phyloP scores from a whole-genome alignment of 148 eudicot genomes.

The Silene conica region DNA sequence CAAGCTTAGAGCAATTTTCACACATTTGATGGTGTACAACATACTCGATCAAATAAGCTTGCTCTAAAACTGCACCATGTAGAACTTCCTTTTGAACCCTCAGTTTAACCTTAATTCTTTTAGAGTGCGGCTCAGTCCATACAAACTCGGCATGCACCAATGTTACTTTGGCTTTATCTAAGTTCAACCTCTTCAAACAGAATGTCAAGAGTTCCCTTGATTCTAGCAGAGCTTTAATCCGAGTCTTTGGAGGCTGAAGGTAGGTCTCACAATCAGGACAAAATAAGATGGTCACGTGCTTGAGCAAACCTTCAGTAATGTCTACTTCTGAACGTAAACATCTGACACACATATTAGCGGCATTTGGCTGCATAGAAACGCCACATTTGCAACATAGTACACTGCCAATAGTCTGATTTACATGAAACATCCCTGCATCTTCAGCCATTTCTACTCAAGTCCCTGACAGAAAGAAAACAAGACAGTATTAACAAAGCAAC shows the following conservation, averaged over 20 bases:
- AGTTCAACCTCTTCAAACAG: constrained; percentile 50
- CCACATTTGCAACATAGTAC: constrained; percentile 78
- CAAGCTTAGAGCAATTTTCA: constrained; percentile 58
- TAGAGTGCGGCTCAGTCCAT: constrained; percentile 48
- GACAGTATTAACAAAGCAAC: not conserved
- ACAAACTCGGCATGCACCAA: constrained; percentile 46
- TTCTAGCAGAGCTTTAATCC: constrained; percentile 56
- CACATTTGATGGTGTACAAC: constrained; percentile 67
- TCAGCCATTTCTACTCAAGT: constrained; percentile 32
- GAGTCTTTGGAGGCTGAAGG: constrained; percentile 69
- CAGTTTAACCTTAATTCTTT: constrained; percentile 47
- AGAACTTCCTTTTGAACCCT: constrained; percentile 49
- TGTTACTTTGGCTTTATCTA: constrained; percentile 41
- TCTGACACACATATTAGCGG: constrained; percentile 68
- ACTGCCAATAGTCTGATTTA: constrained; percentile 48
- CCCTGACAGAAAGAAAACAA: not conserved
- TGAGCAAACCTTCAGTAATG: constrained; percentile 66
- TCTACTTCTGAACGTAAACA: constrained; percentile 65
- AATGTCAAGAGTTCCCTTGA: constrained; percentile 71
- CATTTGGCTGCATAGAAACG: constrained; percentile 55
- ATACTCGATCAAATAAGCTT: constrained; percentile 54
- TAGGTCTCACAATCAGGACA: constrained; percentile 64
- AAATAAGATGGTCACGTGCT: constrained; percentile 44
- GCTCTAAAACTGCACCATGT: constrained; percentile 60
- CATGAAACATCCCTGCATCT: constrained; percentile 50